A percentile compares a stretch with the other conserved stretches of the same genome.
phyloP scores from a whole-genome alignment of 129 eudicot genomes.

The Silybum marianum region DNA sequence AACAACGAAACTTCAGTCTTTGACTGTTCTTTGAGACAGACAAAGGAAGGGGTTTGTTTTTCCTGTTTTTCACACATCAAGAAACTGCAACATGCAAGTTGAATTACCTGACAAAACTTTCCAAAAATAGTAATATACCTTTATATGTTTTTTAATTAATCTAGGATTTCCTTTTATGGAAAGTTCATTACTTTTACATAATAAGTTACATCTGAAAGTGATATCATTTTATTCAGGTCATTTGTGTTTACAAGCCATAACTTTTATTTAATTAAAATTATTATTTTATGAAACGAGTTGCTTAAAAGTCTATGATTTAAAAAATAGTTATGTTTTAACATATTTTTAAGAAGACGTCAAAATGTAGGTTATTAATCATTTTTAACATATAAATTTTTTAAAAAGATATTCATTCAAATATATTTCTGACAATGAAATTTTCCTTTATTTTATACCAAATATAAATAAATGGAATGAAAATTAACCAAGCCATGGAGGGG shows the following conservation, averaged over 20 bases:
- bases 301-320: no score
- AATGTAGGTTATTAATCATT: no score
- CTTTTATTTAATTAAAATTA: no score
- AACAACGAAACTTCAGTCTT: not conserved
- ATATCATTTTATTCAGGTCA: no score
- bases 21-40: constrained; percentile 6
- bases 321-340: no score
- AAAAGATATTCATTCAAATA: no score
- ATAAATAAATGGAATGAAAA: no score
- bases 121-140: constrained; percentile 15
- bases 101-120: constrained; percentile 17
- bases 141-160: not conserved
- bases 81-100: constrained; percentile 9
- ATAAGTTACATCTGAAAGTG: not conserved
- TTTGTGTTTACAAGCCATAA: no score
- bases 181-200: not conserved
- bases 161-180: constrained; percentile 23
- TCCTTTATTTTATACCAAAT: no score
- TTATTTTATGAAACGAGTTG: not conserved
- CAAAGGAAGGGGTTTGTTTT: constrained; percentile 6
- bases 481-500: not conserved
- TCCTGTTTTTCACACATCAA: constrained; percentile 10
- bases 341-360: no score
- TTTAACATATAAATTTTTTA: no score
- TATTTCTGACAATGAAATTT: no score